Conservation (phyloP, 179 eudicot species). For the Patellifolia procumbens region DNA sequence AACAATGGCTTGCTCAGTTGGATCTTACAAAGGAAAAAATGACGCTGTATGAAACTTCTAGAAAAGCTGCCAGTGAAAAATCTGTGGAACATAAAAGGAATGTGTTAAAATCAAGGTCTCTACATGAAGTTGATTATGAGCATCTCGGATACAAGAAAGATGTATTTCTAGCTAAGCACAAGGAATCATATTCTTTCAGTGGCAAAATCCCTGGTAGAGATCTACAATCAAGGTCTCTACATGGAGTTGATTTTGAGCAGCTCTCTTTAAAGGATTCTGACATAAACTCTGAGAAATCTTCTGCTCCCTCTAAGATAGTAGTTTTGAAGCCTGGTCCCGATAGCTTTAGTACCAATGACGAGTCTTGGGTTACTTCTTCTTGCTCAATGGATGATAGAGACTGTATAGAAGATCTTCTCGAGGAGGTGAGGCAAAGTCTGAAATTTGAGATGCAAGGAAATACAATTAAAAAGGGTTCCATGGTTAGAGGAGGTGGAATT, state of each 20-base stretch:
- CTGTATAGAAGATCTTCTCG: constrained; percentile 87
- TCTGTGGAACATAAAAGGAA: constrained; percentile 31
- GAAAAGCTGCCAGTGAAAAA: constrained; percentile 37
- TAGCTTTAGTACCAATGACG: constrained; percentile 48
- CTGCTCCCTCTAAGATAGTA: constrained; percentile 70
- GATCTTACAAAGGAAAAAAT: constrained; percentile 79
- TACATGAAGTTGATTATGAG: constrained; percentile 28
- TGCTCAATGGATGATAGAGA: constrained; percentile 68
- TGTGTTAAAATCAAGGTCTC: constrained; percentile 31
- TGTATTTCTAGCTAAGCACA: constrained; percentile 30
- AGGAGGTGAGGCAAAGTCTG: constrained; percentile 90
- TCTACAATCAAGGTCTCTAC: constrained; percentile 31
- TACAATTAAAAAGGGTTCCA: constrained; percentile 36
- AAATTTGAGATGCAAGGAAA: constrained; percentile 69
- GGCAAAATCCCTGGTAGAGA: constrained; percentile 40
- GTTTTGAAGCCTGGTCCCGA: constrained; percentile 91
- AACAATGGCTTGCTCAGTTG: constrained; percentile 74
- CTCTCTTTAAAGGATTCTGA: constrained; percentile 36
- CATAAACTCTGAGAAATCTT: constrained; percentile 33
- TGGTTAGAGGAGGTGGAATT: constrained; percentile 80
- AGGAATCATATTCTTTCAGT: constrained; percentile 42
- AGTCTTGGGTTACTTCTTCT: constrained; percentile 75
- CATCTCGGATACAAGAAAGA: constrained; percentile 31
- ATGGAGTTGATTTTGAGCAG: constrained; percentile 35
- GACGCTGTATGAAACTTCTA: constrained; percentile 52